Percentiles rank a stretch among this genome's conserved stretches.
These are phyloP conservation scores for Pseudozyma thailandica DNA, from an alignment of 1,284 basidiomycete genomes.

Conservation along the genomic window DNA sequence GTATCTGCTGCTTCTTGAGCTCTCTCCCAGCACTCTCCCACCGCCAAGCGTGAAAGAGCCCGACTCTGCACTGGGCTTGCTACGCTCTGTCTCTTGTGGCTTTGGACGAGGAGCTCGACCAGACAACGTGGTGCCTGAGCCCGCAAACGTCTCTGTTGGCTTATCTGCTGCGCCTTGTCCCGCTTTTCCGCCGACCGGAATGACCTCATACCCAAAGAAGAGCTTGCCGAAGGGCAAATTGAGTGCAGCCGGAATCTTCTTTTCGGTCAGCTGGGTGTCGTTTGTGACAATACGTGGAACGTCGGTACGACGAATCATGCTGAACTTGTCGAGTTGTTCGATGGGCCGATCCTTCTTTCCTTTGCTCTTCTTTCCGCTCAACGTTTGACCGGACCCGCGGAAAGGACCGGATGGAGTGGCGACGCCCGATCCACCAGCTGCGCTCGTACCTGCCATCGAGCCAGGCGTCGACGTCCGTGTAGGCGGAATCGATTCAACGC, in stretches of 20 bases:
- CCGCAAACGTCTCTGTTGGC: conserved; percentile 22
- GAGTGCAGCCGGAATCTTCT: conserved; percentile 86
- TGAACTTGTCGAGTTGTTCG: conserved; percentile 60
- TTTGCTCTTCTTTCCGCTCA: conserved; percentile 67
- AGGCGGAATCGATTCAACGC: conserved; percentile 61
- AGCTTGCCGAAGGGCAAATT: conserved; percentile 82
- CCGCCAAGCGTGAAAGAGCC: conserved; percentile 35
- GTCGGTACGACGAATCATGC: conserved; percentile 64
- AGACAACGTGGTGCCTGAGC: conserved; percentile 31
- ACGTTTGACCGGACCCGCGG: conserved; percentile 59
- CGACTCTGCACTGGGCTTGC: conserved; percentile 12
- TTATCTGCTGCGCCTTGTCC: conserved; percentile 13
- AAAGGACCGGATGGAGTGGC: conserved; percentile 50
- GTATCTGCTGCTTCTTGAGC: conserved; percentile 41
- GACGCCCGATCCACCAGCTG: conserved; percentile 28
- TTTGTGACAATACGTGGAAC: conserved; percentile 86
- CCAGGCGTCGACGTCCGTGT: conserved; percentile 68
- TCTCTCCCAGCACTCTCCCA: conserved; percentile 31
- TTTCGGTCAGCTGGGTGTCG: conserved; percentile 77
- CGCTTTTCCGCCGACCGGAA: conserved; percentile 55
- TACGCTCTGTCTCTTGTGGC: conserved; percentile 17
- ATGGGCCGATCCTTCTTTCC: conserved; percentile 64
- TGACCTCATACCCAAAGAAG: conserved; percentile 66
- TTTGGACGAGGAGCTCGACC: conserved; percentile 34
- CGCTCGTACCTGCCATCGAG: conserved; percentile 36